Base-by-base conservation (phyloP, 2,329 filamentous ascomycete genomes). In the Ceratocystiopsis sp. region DNA sequence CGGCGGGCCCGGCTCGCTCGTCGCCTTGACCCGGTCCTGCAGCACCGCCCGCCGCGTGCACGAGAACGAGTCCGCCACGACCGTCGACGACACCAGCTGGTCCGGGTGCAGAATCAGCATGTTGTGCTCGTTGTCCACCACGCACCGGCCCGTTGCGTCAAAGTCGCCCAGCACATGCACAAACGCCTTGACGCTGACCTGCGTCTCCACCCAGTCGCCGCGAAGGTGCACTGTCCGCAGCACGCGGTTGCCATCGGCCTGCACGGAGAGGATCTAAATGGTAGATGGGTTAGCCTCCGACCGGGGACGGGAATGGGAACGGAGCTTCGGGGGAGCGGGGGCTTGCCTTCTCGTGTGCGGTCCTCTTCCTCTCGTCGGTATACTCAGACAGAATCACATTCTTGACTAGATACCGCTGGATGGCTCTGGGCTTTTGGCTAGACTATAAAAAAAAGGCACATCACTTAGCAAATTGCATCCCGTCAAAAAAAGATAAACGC, bases 61-160 rank as follows among this genome's bases (percentile, higher is more conserved):
- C 19, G 78, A 80, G 57, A 96, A 94, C 0, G 91, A 94, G 59
- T 98, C 91, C n/a, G 86, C 87, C 37, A 98, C 82, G 6, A 93
- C 85, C 1, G 91, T 96, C 3, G 91, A 82, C 3, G 91, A 96
- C 42, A 98, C 81, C 33, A 98, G 72, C 61, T 96, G 87, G 55
- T 98, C 91, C 0, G 91, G 91, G 55, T 98, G 87, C 14, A 98
- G 64, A 45, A 98, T 86, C 41, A 98, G 65, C 59, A 96, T 81
- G 53, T 87, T 85, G 41, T 80, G 70, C 3, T 72, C 68, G 57
- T 96, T 85, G 55, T 93, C 82, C 48, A 96, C 71, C 39, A 93
- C 63, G 56, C 87, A 93, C 56, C 79, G 75, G 2, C 84, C 83
- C 15, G 64, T 68, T 1, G 61, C 51, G 45, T 80, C 71, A 53